Evolutionary conservation across 1,284 basidiomycete genomes (phyloP), one percentile per base, ranked within the genome.

Genomic region (Sparassis latifolia): DNA sequence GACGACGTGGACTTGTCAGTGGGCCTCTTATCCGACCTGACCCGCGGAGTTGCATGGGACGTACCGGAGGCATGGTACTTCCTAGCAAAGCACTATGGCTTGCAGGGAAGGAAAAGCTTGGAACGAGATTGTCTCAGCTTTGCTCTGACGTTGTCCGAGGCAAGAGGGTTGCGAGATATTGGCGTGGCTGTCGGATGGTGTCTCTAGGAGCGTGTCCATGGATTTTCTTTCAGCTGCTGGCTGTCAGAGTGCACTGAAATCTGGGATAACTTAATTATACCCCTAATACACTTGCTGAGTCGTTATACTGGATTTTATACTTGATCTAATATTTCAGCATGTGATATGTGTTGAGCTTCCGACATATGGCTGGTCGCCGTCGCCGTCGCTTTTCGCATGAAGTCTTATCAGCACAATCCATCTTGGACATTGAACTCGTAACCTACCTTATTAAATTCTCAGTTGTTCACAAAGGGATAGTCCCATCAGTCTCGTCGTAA

Each of bases 11-110:
- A 89, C 62, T 70, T 92, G 43, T 86, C 86, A 0, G 85, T 84
- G 5, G 83, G 83, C 2, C 69, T 92, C 59, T 67, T 89, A 6
- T 71, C 72, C 0, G 79, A 84, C 55, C 62, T 86, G 49, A 81
- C 82, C 1, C 72, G 76, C 20, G 82, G 84, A 0, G 66, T 72
- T 0, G 94, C 86, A 3, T 97, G 92, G 92, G 87, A 96, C 65
- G 78, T 88, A 2, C 81, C 92, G 0, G 93, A 97, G 66, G 93
- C 89, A 30, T 97, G 94, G 94, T 95, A 86, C 66, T 86, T 85
- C 63, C 75, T 97, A 5, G 87, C 84, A 4, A 86, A 84, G 62
- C 87, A 89, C 20, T 89, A 87, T 61, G 81, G 84, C 38, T 62
- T 82, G 57, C 90, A 90, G 59, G 86, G 82, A 0, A 76, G 86